Evolutionary conservation across 768 basidiomycete genomes (phyloP).

Genomic region (Trichaptum fuscoviolaceum): DNA sequence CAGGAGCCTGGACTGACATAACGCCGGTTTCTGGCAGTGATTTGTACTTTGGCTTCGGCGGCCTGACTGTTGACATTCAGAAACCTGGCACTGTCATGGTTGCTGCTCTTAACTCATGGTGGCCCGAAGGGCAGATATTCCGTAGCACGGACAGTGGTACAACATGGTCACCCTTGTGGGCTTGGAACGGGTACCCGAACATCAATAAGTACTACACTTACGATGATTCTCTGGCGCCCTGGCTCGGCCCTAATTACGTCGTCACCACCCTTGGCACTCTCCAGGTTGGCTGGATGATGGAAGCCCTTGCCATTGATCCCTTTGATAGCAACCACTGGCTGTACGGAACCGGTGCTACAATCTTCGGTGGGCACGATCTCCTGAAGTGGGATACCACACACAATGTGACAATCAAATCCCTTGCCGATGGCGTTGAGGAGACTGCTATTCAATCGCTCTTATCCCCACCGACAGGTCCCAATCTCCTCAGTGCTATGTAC

Average conservation of each 20-base stretch:
- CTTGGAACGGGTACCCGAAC: constrained; percentile 15
- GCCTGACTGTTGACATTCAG: constrained; percentile 54
- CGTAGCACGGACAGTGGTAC: constrained; percentile 52
- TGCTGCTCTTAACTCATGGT: constrained; percentile 60
- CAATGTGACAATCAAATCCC: constrained; percentile 52
- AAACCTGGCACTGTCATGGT: constrained; percentile 64
- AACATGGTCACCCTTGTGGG: constrained; percentile 57
- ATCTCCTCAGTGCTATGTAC: constrained; percentile 50
- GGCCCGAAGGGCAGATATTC: constrained; percentile 63
- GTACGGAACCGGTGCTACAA: constrained; percentile 62
- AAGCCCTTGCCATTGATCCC: constrained; percentile 57
- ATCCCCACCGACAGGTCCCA: constrained; percentile 55
- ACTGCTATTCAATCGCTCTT: constrained; percentile 52
- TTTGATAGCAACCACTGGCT: constrained; percentile 67
- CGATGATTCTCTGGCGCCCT: constrained; percentile 50
- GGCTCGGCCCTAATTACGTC: constrained; percentile 48
- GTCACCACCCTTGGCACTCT: constrained; percentile 36
- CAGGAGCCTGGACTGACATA: constrained; percentile 55
- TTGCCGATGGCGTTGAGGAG: constrained; percentile 65
- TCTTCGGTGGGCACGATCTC: constrained; percentile 55
- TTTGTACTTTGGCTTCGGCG: constrained; percentile 59
- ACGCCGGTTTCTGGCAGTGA: constrained; percentile 54
- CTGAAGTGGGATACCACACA: constrained; percentile 54
- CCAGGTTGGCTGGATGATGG: constrained; percentile 73
- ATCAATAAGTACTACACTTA: constrained; percentile 43